Conservation (phyloP, 371 early-diverging fungal genomes). For the Apophysomyces sp. region DNA sequence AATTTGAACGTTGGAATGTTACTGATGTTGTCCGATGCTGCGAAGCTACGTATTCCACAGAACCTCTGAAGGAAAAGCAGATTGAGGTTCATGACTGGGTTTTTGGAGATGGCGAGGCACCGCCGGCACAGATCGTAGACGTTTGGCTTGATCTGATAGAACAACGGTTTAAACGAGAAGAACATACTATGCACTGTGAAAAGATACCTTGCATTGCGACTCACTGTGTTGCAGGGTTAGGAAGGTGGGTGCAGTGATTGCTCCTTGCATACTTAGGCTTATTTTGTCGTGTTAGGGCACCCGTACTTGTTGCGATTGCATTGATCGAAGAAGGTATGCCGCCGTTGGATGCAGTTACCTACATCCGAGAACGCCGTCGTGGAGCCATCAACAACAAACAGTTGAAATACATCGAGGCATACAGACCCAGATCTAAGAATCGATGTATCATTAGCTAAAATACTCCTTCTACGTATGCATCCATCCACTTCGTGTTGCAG, state of each 20-base stretch:
- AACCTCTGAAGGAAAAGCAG: conserved; percentile 55
- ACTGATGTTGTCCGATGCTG: conserved; percentile 89
- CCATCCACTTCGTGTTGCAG: too few species aligned
- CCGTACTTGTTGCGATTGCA: conserved; percentile 81
- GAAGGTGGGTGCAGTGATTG: conserved; percentile 47
- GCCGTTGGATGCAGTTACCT: conserved; percentile 78
- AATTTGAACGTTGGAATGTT: conserved; percentile 61
- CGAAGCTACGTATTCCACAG: conserved; percentile 85
- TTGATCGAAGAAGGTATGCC: conserved; percentile 85
- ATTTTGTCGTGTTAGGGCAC: conserved; percentile 49
- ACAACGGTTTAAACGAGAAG: conserved; percentile 39
- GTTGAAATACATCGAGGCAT: conserved; percentile 72
- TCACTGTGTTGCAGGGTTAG: conserved; percentile 89
- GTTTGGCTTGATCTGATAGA: conserved; percentile 79
- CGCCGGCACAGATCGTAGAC: conserved; percentile 71
- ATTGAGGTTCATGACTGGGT: conserved; percentile 86
- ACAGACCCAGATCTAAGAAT: conserved; percentile 60
- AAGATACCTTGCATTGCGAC: conserved; percentile 65
- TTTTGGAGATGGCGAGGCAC: conserved; percentile 86
- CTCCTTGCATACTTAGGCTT: background rate
- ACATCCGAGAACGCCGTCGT: conserved; percentile 80
- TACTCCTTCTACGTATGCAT: too few species aligned
- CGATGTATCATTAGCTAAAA: conserved; percentile 38
- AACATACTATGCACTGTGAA: conserved; percentile 18
- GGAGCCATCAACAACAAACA: conserved; percentile 89